Evolutionary conservation across 2,329 filamentous ascomycete species (phyloP), one percentile per base, ranked within the genome.

Genomic region (Epichloe coenophiala): DNA sequence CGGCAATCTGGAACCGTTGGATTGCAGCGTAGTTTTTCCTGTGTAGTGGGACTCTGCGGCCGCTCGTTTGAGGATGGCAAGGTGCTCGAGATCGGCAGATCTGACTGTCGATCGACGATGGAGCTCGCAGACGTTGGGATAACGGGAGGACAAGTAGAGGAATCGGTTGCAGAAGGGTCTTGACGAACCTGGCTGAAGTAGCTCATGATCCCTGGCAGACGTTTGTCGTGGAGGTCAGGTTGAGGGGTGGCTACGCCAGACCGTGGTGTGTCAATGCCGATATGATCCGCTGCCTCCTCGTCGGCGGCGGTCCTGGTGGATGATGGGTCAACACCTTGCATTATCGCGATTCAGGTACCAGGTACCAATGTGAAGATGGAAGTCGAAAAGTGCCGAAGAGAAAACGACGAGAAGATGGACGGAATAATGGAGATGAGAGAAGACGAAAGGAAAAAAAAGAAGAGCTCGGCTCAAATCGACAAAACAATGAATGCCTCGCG

Each of bases 121-220:
- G 57, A 51, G 55, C 54, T 67, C 60, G 67, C 67, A 61, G 65
- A 65, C 61, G 57, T 60, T 64, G 62, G 63, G 62, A 67, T 59
- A 66, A 65, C 61, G 67, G 68, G 66, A 55, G 54, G 59, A 56
- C 54, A 56, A 54, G 55, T 58, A 56, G 54, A 55, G 51, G 56
- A 47, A 51, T 56, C 66, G 65, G 59, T 73, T 70, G 69, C 66
- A 77, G 78, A 77, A 82, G 83, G 81, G 75, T 79, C 81, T 77
- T 80, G 79, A 96, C 93, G 84, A 95, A 98, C 93, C 91, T 98
- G 93, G 75, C 85, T 86, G 79, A 97, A 95, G 77, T 93, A 96
- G 76, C 85, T 94, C 78, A 93, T 85, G 74, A 97, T 95, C 67
- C 89, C 88, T 59, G 93, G 93, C 65, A 95, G 77, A 71, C 93